These are phyloP conservation scores for Gymnopilus junonius DNA, from an alignment of 768 basidiomycete species.

Conservation along the genomic window DNA sequence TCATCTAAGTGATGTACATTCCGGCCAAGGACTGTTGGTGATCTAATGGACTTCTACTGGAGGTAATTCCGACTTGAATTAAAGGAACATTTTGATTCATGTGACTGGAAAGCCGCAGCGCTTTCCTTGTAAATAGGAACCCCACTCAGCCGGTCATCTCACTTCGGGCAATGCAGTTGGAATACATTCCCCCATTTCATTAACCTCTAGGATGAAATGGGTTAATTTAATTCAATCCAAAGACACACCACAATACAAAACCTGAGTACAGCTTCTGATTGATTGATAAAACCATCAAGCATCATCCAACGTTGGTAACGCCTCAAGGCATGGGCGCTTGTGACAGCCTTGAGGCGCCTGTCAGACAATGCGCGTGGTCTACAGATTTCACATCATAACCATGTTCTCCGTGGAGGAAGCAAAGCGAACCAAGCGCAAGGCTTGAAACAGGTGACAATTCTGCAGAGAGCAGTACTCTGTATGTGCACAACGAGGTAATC, in stretches of 20 bases:
- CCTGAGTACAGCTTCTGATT: slow-evolving; percentile 1
- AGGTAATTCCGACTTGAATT: not conserved
- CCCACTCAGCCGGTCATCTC: not conserved
- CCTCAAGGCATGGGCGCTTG: slow-evolving; percentile 13
- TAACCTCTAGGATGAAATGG: not conserved
- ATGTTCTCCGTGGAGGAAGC: not conserved
- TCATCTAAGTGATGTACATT: too few relatives aligned
- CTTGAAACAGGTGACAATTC: not conserved
- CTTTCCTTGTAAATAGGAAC: not conserved
- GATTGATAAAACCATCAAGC: not conserved
- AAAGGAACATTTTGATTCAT: not conserved
- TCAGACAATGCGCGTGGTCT: not conserved
- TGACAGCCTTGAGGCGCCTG: slow-evolving; percentile 7
- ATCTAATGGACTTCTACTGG: not conserved
- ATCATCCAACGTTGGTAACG: slow-evolving; percentile 5
- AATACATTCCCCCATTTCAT: not conserved
- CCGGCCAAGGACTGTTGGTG: not conserved
- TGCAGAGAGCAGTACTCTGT: not conserved
- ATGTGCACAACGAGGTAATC: not conserved
- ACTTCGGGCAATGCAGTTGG: not conserved
- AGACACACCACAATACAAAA: not conserved
- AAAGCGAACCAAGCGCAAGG: not conserved
- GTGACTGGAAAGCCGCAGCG: not conserved
- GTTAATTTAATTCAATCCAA: not conserved
- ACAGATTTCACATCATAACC: not conserved